These are phyloP conservation scores for Botrytis elliptica DNA, from an alignment of 2,329 filamentous ascomycete species.

Conservation along the genomic window DNA sequence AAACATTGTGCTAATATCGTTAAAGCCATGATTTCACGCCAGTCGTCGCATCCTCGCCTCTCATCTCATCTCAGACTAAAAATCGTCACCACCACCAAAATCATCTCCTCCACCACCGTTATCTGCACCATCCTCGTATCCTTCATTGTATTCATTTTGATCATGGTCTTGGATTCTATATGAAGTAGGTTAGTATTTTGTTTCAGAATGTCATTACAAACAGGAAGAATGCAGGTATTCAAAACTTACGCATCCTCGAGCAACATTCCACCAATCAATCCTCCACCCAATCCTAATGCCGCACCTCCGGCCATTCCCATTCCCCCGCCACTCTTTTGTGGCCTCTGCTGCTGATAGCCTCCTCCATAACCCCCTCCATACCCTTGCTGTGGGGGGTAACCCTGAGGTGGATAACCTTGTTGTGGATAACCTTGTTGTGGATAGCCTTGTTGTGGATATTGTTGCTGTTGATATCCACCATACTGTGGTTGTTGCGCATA, in stretches of 20 bases:
- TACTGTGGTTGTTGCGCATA: conserved; percentile 21
- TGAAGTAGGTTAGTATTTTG: not conserved
- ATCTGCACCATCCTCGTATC: conserved; percentile 39
- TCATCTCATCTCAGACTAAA: conserved; percentile 40
- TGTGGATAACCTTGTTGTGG: conserved; percentile 40
- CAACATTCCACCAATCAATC: conserved; percentile 74
- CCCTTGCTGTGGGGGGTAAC: conserved; percentile 38
- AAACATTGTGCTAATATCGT: not conserved
- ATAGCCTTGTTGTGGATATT: conserved; percentile 41
- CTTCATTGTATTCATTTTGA: conserved; percentile 56
- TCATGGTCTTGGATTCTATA: conserved; percentile 56
- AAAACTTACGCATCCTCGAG: conserved; percentile 55
- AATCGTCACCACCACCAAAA: conserved; percentile 24
- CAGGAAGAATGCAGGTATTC: not conserved
- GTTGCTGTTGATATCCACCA: conserved; percentile 31
- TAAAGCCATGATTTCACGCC: not conserved
- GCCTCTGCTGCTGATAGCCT: conserved; percentile 37
- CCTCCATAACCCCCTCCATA: conserved; percentile 38
- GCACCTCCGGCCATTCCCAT: conserved; percentile 73
- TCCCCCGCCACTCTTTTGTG: conserved; percentile 47
- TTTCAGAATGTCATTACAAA: not conserved
- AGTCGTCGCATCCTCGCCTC: conserved; percentile 40
- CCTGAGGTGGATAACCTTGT: conserved; percentile 39
- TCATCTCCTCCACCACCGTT: conserved; percentile 29
- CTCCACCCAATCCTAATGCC: conserved; percentile 77